A percentile compares a stretch with the other conserved stretches of the same genome.
Conservation (phyloP, 306 rosid species). For the Cicer pinnatifidum region DNA sequence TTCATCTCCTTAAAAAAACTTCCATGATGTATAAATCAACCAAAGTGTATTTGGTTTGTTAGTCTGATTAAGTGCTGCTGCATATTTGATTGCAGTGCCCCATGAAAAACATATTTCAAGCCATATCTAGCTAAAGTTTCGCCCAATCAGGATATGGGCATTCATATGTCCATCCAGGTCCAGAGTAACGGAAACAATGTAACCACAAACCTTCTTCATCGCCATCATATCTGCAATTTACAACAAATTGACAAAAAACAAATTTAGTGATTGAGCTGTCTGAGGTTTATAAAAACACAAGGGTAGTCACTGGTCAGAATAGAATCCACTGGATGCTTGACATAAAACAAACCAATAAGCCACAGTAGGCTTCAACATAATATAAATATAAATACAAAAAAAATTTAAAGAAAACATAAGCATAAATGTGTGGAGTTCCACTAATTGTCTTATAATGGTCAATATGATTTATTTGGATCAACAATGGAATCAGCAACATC, state of each 20-base stretch:
- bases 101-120: slow-evolving; percentile 1
- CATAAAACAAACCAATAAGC: slow-evolving; percentile 15
- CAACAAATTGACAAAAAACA: slow-evolving; percentile 28
- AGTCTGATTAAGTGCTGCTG: not conserved
- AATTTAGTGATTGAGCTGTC: not conserved
- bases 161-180: slow-evolving; percentile 84
- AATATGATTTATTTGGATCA: slow-evolving; percentile 12
- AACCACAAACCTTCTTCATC: slow-evolving; percentile 83
- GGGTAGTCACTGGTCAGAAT: not conserved
- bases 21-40: not conserved
- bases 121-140: slow-evolving; percentile 48
- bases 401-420: not conserved
- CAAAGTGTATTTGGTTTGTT: not conserved
- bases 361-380: not conserved
- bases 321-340: slow-evolving; percentile 30
- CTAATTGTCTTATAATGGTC: not conserved
- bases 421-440: not conserved
- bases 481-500: not conserved
- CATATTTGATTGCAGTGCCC: slow-evolving; percentile 3
- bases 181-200: slow-evolving; percentile 73
- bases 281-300: slow-evolving; percentile 26
- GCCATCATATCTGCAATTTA: slow-evolving; percentile 61
- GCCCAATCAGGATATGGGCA: slow-evolving; percentile 92
- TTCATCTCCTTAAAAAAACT: not conserved
- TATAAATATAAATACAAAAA: not conserved